A percentile compares a stretch with the other conserved stretches of the same genome.
Conservation (phyloP, 768 basidiomycete genomes). For the Leccinum pellstonianum region DNA sequence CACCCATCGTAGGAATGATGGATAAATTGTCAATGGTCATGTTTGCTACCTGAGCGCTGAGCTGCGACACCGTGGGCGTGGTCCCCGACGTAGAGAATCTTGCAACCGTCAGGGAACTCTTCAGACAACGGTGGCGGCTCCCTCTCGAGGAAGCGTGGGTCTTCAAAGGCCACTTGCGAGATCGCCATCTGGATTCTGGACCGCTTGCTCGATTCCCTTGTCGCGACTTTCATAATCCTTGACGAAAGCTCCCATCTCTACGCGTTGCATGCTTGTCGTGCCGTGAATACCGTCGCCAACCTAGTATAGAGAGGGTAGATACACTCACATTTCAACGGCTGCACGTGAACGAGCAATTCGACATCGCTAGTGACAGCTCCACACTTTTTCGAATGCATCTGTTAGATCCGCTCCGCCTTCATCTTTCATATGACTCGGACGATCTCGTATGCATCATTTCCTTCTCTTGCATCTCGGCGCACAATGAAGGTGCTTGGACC, state of each 20-base stretch:
- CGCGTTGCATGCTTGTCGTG: constrained; percentile 71
- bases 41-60: constrained; percentile 61
- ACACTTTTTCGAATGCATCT: too few species aligned
- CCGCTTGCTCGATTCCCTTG: constrained; percentile 81
- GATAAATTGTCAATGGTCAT: constrained; percentile 71
- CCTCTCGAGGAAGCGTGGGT: constrained; percentile 82
- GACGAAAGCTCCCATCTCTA: constrained; percentile 87
- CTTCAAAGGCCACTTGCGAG: constrained; percentile 78
- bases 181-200: constrained; percentile 90
- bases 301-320: background rate
- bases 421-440: too few species aligned
- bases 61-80: constrained; percentile 96
- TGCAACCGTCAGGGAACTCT: constrained; percentile 88
- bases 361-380: constrained; percentile 27
- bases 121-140: constrained; percentile 77
- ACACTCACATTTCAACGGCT: constrained; percentile 78
- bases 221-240: constrained; percentile 85
- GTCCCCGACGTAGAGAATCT: constrained; percentile 94
- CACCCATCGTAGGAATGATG: constrained; percentile 79
- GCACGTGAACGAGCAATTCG: constrained; percentile 82
- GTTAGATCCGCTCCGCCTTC: too few species aligned
- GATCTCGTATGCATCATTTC: constrained; percentile 42
- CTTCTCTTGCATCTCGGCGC: background rate
- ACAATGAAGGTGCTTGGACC: background rate
- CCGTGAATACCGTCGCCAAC: background rate